Evolutionary conservation across 768 basidiomycete species (phyloP).

Genomic region (Megacollybia marginata): DNA sequence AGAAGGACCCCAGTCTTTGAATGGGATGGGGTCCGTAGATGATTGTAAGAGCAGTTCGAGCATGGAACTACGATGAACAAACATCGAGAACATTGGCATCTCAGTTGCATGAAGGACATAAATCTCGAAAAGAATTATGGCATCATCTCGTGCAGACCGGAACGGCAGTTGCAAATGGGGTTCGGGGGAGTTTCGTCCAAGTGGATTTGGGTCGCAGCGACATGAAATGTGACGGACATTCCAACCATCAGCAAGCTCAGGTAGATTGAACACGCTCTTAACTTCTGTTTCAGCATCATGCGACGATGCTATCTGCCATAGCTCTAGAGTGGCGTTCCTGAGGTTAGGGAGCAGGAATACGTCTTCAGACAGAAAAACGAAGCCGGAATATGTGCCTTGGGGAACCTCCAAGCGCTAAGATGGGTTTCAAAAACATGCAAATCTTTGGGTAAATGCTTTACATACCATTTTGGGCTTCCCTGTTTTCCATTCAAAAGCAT

Average conservation of each 20-base stretch:
- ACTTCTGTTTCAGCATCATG: background rate
- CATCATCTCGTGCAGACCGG: background rate
- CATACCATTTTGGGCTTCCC: background rate
- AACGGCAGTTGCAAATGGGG: background rate
- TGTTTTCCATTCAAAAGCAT: background rate
- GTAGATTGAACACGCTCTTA: background rate
- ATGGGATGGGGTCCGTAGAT: background rate
- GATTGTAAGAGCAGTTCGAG: background rate
- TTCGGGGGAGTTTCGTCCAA: background rate
- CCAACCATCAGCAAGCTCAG: background rate
- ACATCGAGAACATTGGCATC: background rate
- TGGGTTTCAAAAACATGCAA: no score
- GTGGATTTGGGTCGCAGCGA: background rate
- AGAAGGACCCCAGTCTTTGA: background rate
- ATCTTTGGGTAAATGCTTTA: background rate
- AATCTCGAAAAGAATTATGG: background rate
- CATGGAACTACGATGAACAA: background rate
- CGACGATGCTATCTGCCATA: background rate
- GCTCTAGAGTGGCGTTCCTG: background rate
- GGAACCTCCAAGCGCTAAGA: background rate
- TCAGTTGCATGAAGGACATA: background rate
- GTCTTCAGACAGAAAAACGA: background rate
- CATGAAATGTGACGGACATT: background rate
- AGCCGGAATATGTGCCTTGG: background rate
- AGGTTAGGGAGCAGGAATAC: background rate